A percentile compares a stretch with the other conserved stretches of the same genome.
These are phyloP conservation scores for Echium plantagineum DNA, from an alignment of 257 asterid species.

Conservation along the genomic window DNA sequence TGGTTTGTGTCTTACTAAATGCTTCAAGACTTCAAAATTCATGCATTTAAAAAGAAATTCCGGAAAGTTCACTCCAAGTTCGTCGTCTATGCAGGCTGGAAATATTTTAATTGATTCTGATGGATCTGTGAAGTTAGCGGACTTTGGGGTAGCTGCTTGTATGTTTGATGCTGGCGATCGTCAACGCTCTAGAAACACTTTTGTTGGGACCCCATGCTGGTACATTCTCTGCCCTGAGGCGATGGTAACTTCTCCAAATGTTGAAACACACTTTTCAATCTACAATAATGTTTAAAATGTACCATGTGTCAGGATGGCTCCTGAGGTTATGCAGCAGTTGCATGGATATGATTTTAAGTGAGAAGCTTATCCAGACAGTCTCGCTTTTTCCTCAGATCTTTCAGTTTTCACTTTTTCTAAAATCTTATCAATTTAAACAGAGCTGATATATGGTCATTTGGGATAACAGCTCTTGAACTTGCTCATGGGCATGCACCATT, in stretches of 20 bases:
- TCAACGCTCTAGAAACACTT: constrained; percentile 93
- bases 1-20: not conserved
- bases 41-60: not conserved
- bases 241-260: not conserved
- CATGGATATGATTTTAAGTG: constrained; percentile 99
- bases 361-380: constrained; percentile 18
- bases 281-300: constrained; percentile 2
- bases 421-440: constrained; percentile 38
- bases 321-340: constrained; percentile 98
- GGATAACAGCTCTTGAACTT: constrained; percentile 97
- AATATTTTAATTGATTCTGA: constrained; percentile 74
- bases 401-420: constrained; percentile 10
- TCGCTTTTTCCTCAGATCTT: constrained; percentile 4
- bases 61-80: not conserved
- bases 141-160: constrained; percentile 96
- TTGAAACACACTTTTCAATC: not conserved
- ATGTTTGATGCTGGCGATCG: constrained; percentile 98
- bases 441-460: constrained; percentile 99
- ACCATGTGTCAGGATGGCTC: constrained; percentile 86
- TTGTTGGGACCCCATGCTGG: constrained; percentile 99
- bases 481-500: constrained; percentile 99
- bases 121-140: constrained; percentile 86
- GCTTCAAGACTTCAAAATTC: not conserved
- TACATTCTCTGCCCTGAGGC: constrained; percentile 15
- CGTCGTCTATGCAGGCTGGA: constrained; percentile 64